Evolutionary conservation across 1,284 basidiomycete genomes (phyloP).

Genomic region (Rhizoctonia solani): DNA sequence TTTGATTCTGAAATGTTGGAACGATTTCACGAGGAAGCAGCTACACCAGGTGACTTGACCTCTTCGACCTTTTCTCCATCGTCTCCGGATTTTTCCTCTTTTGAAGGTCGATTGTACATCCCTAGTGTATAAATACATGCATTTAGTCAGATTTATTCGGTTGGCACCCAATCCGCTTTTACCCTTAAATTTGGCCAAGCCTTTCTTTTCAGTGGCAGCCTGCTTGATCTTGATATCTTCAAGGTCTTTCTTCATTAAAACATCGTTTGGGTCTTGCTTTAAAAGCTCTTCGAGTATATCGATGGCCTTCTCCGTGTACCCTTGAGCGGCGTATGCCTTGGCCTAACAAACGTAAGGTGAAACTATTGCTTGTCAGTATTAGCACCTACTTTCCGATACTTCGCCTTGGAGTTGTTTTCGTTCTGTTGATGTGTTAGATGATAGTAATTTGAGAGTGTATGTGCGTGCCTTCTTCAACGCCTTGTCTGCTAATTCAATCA

Average conservation of each 20-base stretch:
- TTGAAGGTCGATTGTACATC: constrained; percentile 19
- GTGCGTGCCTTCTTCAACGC: constrained; percentile 47
- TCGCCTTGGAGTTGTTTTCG: constrained; percentile 70
- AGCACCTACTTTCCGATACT: constrained; percentile 61
- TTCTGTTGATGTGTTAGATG: constrained; percentile 50
- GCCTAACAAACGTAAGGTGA: constrained; percentile 45
- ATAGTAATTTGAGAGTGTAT: background rate
- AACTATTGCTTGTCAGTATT: background rate
- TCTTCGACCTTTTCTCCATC: constrained; percentile 19
- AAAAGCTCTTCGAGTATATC: constrained; percentile 65
- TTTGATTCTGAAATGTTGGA: background rate
- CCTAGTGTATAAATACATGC: background rate
- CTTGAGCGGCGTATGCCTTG: constrained; percentile 73
- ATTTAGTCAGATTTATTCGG: background rate
- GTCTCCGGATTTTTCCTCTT: constrained; percentile 11
- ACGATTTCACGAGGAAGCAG: constrained; percentile 12
- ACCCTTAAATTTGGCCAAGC: constrained; percentile 78
- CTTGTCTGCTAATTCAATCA: constrained; percentile 74
- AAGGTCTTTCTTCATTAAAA: constrained; percentile 63
- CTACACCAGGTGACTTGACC: constrained; percentile 23
- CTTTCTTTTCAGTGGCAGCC: constrained; percentile 62
- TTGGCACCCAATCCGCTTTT: background rate
- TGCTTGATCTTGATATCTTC: constrained; percentile 61
- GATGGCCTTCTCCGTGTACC: constrained; percentile 72
- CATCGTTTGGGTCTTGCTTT: constrained; percentile 62